Evolutionary conservation across 805 yeast species (phyloP).

Genomic region (Spathaspora hagerdaliae): DNA sequence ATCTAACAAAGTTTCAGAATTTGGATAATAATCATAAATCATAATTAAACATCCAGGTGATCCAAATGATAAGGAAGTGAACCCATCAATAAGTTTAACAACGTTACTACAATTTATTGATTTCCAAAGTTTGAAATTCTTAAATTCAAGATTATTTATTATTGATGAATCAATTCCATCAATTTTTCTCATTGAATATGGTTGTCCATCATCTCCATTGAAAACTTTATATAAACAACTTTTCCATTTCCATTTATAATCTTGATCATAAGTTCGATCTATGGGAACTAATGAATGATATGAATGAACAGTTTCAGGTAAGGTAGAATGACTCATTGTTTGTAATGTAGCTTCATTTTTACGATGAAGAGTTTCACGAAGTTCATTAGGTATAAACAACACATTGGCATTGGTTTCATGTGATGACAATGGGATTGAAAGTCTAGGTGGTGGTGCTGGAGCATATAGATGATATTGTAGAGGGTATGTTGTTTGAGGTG

Average conservation of each 20-base stretch:
- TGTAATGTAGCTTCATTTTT: constrained; percentile 81
- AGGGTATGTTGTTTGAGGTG: constrained; percentile 35
- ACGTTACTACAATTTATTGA: constrained; percentile 45
- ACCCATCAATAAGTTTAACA: constrained; percentile 71
- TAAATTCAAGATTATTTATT: constrained; percentile 52
- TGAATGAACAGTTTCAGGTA: constrained; percentile 57
- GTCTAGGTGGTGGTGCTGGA: constrained; percentile 79
- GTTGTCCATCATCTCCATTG: constrained; percentile 71
- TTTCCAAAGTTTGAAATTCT: constrained; percentile 65
- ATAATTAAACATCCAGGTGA: constrained; percentile 58
- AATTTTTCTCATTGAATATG: constrained; percentile 72
- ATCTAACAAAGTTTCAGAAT: constrained; percentile 66
- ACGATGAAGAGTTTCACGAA: constrained; percentile 66
- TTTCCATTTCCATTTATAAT: constrained; percentile 46
- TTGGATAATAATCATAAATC: constrained; percentile 83
- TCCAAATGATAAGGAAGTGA: constrained; percentile 82
- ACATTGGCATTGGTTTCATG: constrained; percentile 68
- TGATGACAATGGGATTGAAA: constrained; percentile 54
- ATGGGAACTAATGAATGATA: constrained; percentile 85
- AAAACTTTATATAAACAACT: constrained; percentile 70
- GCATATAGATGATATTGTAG: constrained; percentile 86
- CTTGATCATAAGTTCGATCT: constrained; percentile 42
- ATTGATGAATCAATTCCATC: constrained; percentile 32
- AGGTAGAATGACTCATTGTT: constrained; percentile 40
- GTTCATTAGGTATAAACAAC: constrained; percentile 67